Percentiles rank a stretch among this genome's conserved stretches.
phyloP scores from a whole-genome alignment of 768 basidiomycete genomes.

The Pleurotus platypus region DNA sequence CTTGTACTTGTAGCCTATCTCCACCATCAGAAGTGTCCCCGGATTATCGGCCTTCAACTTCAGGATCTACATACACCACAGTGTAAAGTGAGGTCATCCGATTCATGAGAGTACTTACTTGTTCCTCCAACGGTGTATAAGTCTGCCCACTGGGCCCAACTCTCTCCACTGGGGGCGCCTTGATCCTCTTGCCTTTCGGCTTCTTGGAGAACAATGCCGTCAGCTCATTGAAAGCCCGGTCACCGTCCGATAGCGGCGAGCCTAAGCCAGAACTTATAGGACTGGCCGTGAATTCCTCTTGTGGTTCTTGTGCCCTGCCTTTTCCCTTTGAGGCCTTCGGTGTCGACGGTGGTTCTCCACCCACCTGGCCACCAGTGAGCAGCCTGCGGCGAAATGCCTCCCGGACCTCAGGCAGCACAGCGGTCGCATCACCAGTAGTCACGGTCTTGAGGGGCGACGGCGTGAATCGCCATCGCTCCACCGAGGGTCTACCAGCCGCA shows the following conservation, averaged over 20 bases:
- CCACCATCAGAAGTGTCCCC: constrained; percentile 70
- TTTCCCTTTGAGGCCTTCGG: neutral
- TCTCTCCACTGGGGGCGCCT: constrained; percentile 30
- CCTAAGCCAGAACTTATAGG: neutral
- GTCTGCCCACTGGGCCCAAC: constrained; percentile 67
- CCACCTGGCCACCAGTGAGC: constrained; percentile 6
- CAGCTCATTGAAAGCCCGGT: constrained; percentile 43
- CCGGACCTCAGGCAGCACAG: constrained; percentile 5
- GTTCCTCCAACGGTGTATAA: constrained; percentile 77
- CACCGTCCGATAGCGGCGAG: constrained; percentile 26
- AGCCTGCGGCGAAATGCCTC: constrained; percentile 17
- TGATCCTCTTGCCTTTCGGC: constrained; percentile 29
- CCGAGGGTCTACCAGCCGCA: constrained; percentile 3
- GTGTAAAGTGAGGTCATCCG: neutral
- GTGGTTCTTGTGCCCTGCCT: neutral
- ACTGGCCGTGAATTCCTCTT: constrained; percentile 4
- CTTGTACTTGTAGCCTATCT: constrained; percentile 80
- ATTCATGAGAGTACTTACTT: constrained; percentile 31
- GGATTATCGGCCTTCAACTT: constrained; percentile 62
- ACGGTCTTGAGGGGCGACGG: constrained; percentile 24
- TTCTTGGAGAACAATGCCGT: constrained; percentile 42
- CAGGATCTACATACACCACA: constrained; percentile 34
- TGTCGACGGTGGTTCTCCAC: neutral
- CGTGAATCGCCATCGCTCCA: constrained; percentile 45
- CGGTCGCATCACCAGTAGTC: neutral